Base-by-base conservation (phyloP, 805 yeast species). In the Starmerella vaccinii region DNA sequence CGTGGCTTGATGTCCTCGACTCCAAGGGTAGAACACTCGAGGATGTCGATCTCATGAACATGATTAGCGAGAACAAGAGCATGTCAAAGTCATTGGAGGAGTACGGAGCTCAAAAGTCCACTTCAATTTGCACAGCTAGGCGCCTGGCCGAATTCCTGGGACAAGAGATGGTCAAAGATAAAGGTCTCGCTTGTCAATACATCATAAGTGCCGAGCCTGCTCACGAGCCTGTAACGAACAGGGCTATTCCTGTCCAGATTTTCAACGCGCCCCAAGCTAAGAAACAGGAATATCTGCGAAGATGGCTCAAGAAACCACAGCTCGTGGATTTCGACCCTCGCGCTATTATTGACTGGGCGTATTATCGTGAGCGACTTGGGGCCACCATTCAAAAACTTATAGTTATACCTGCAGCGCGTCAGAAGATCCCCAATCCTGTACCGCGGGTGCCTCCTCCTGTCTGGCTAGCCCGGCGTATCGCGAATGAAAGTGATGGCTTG, bases 321-420 rank as follows among this genome's bases (percentile, higher is more conserved):
- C 65, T 90, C 39, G 84, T 79, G 3, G 78, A 80, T 45, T 86
- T 86, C 63, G 97, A 90, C 65, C 95, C 95, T 3, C 74, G 97
- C 61, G 75, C 78, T 18, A 83, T 92, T 47, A 76, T 92, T 54
- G 97, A 92, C 65, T 92, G 99, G 99, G 78, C 71, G 21, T 92
- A 92, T 63, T 92, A 92, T 63, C 75, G 81, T 55, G 96, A 87
- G 60, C 78, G 99, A 61, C 73, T 92, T 32, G 94, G 90, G 0
- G 87, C 95, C 2, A 95, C 89, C 5, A 80, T 94, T 39, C 96
- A 89, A 65, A 92, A 94, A 67, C 87, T 92, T 60, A 85, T 92
- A 58, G 84, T 96, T 0, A 90, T 92, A 58, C 99, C 99, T 2
- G 99, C 99, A 4, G 97, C 97, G 5, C 71, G 90, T 49, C 98